Evolutionary conservation across 2,329 filamentous ascomycete species (phyloP).

Genomic region (Huntiella decipiens): DNA sequence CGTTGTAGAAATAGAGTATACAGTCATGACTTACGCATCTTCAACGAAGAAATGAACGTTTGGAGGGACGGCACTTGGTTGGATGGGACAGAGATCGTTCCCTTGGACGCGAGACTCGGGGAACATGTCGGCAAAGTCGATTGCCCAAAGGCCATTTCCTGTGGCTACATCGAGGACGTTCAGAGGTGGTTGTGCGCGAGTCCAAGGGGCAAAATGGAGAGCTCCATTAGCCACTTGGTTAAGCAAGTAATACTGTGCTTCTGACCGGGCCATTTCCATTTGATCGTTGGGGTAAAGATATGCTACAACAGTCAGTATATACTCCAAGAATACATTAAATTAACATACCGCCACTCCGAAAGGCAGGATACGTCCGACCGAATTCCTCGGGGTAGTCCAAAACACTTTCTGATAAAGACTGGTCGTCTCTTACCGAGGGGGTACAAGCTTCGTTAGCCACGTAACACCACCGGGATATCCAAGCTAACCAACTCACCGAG

Average conservation of each 20-base stretch:
- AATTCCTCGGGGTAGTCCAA: constrained; percentile 24
- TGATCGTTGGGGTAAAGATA: constrained; percentile 28
- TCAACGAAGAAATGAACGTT: constrained; percentile 62
- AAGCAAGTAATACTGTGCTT: constrained; percentile 22
- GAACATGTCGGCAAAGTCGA: constrained; percentile 45
- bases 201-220: constrained; percentile 26
- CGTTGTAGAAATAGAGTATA: neutral
- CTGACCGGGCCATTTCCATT: constrained; percentile 23
- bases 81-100: constrained; percentile 49
- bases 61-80: constrained; percentile 44
- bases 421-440: constrained; percentile 15
- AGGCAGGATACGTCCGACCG: constrained; percentile 29
- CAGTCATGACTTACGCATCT: constrained; percentile 27
- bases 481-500: neutral
- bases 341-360: constrained; percentile 26
- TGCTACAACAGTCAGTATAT: constrained; percentile 16
- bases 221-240: constrained; percentile 21
- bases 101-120: constrained; percentile 39
- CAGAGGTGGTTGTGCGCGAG: constrained; percentile 18
- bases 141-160: constrained; percentile 39
- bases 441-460: neutral
- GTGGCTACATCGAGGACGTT: constrained; percentile 26
- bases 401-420: constrained; percentile 24
- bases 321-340: neutral
- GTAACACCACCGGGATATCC: neutral